Base-by-base conservation (phyloP, 2,329 filamentous ascomycete species). In the Colletotrichum sp. region DNA sequence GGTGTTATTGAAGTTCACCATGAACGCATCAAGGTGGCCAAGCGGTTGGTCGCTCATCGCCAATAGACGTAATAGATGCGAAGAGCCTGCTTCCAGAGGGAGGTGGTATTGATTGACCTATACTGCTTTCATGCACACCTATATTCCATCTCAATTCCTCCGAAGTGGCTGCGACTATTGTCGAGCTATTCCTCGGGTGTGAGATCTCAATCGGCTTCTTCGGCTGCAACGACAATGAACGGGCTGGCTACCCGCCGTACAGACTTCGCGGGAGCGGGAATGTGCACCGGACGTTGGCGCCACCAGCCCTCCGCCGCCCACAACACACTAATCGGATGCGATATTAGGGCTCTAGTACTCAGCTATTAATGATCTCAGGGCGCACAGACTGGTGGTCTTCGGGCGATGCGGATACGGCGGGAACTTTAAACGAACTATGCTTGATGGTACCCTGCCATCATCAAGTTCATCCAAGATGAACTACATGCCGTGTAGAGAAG, bases 361-460 rank as follows among this genome's bases (percentile, higher is more conserved):
- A 52, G 44, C 44, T 52, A 13, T 52, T 22, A 11, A 22, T 72
- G 19, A 22, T 70, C 22, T 4, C 34, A 16, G 32, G 12, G 34
- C 28, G 70, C 65, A 75, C 74, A 73, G 70, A 65, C 44, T 64
- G 44, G 59, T 48, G 16, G 44, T 22, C 61, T 30, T 52, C 64
- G 48, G 57, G 36, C 64, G 30, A 27, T 64, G 59, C 57, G 64
- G 72, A 67, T 55, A 52, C 44, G 8, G 32, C n/a, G 73, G 65
- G 44, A 73, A 76, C 44, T 69, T 28, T 75, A 60, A 75, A 64
- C 64, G 48, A 66, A 75, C 64, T 19, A 25, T 22, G 28, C 32
- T 25, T 72, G 39, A 55, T 39, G 27, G 22, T 36, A 25, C 44
- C 44, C 44, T 25, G 32, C n/a, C 27, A 57, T 39, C 2, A 4